Base-by-base conservation (phyloP, 768 basidiomycete species). In the Daedaleopsis nitida region DNA sequence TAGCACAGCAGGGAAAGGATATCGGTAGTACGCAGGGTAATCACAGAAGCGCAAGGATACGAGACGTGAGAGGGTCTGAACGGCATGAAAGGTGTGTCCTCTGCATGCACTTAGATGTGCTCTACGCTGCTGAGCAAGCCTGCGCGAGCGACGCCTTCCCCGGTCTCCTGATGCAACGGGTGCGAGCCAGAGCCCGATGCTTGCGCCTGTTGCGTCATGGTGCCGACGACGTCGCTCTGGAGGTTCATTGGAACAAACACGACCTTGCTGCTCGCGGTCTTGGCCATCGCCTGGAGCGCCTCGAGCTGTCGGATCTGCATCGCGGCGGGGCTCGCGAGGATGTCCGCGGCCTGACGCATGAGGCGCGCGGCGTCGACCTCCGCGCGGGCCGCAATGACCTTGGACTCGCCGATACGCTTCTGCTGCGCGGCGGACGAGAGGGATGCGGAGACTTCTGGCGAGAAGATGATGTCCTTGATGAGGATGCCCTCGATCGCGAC, bases 221-320 rank as follows among this genome's bases (percentile, higher is more conserved):
- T 83, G 45, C 79, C 79, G 23, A 77, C 76, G 35, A 92, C 75
- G 65, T 93, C 90, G 68, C 81, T 89, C 73, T 92, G 91, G 23
- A 92, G 81, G 65, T 93, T 90, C 92, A 94, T 94, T 13, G 92
- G 93, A 34, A 95, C 95, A 68, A 98, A 97, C 58, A 98, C 83
- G 66, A 96, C 94, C 75, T 98, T 98, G 81, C 83, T 87, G 66
- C 82, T 81, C n/a, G 90, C 86, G 16, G 85, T 86, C 75, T 92
- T 91, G 51, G 96, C 92, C 96, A 98, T 98, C 69, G 86, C 83
- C 82, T 97, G 94, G 65, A 98, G 83, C 51, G 95, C 93, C 75
- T 99, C 96, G 64, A 98, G 84, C 73, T 98, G 96, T 61, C 96
- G 83, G 73, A 98, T 98, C 75, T 97, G 95, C 94, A 98, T 97